phyloP scores from a whole-genome alignment of 108 stramenopile species.

The Conticribra guillardii region DNA sequence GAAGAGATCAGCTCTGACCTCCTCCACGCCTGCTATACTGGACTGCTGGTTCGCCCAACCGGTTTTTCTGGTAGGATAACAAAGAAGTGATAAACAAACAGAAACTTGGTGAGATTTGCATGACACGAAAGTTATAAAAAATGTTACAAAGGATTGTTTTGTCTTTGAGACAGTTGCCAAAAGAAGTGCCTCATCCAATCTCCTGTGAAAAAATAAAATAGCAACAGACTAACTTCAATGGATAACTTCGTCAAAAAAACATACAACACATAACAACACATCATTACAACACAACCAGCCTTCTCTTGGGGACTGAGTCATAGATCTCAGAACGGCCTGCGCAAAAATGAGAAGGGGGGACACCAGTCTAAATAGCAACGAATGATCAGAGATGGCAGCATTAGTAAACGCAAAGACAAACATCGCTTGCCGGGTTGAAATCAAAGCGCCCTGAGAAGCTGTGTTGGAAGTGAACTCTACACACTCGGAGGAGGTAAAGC shows the following conservation, averaged over 20 bases:
- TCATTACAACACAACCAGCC: not conserved
- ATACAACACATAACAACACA: conserved; percentile 6
- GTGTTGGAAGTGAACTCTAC: no score
- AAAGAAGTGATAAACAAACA: conserved; percentile 12
- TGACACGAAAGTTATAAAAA: not conserved
- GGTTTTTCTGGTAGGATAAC: conserved; percentile 59
- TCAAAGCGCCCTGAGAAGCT: no score
- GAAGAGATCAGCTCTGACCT: conserved; percentile 65
- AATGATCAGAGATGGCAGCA: no score
- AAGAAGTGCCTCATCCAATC: not conserved
- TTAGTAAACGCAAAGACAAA: no score
- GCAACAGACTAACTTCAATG: no score
- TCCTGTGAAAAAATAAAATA: not conserved
- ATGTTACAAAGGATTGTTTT: not conserved
- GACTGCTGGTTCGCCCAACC: conserved; percentile 85
- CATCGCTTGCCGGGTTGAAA: no score
- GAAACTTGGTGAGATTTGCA: conserved; percentile 14
- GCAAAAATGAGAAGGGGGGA: no score
- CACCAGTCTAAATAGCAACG: no score
- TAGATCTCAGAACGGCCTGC: no score
- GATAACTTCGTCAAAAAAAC: no score
- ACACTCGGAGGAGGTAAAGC: no score
- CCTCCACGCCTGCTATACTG: conserved; percentile 54
- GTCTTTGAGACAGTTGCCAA: not conserved
- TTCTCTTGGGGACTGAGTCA: no score